A percentile compares a stretch with the other conserved stretches of the same genome.
Conservation (phyloP, 2,329 filamentous ascomycete genomes). For the Pseudogymnoascus sp. region DNA sequence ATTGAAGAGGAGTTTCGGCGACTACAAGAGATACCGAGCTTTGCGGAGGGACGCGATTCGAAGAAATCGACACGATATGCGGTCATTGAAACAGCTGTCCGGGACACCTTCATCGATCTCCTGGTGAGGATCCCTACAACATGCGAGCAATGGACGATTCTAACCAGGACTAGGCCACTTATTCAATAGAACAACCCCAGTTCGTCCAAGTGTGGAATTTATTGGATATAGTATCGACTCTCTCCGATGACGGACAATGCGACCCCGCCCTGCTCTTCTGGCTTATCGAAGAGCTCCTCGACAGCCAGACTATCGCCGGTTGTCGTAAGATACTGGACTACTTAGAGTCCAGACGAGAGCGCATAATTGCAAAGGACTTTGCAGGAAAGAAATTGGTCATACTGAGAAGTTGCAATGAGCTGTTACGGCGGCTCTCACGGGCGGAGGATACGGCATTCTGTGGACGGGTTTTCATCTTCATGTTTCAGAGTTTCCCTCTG, state of each 20-base stretch:
- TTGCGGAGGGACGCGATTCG: slow-evolving; percentile 19
- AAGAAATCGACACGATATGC: slow-evolving; percentile 51
- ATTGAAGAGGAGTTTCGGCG: slow-evolving; percentile 43
- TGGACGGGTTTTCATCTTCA: slow-evolving; percentile 93
- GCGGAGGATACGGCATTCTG: slow-evolving; percentile 97
- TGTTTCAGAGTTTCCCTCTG: slow-evolving; percentile 95
- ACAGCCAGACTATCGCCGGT: slow-evolving; percentile 88
- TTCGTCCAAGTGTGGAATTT: slow-evolving; percentile 90
- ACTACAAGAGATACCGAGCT: slow-evolving; percentile 36
- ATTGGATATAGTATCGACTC: slow-evolving; percentile 80
- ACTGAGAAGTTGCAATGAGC: slow-evolving; percentile 88
- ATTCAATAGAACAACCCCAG: slow-evolving; percentile 64
- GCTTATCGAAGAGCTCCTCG: slow-evolving; percentile 88
- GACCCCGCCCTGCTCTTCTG: slow-evolving; percentile 79
- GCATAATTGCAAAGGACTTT: slow-evolving; percentile 73
- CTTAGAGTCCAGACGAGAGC: slow-evolving; percentile 83
- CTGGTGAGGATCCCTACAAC: slow-evolving; percentile 49
- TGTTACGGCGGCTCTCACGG: slow-evolving; percentile 85
- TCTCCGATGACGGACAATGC: slow-evolving; percentile 70
- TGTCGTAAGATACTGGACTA: slow-evolving; percentile 92
- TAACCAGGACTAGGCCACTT: slow-evolving; percentile 53
- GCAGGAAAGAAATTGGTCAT: slow-evolving; percentile 81
- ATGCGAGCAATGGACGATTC: slow-evolving; percentile 24
- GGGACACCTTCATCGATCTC: slow-evolving; percentile 69
- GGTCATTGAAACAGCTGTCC: slow-evolving; percentile 74